A percentile compares a stretch with the other conserved stretches of the same genome.
phyloP scores from a whole-genome alignment of 345 rosid genomes.

The Pelargonium nanum region DNA sequence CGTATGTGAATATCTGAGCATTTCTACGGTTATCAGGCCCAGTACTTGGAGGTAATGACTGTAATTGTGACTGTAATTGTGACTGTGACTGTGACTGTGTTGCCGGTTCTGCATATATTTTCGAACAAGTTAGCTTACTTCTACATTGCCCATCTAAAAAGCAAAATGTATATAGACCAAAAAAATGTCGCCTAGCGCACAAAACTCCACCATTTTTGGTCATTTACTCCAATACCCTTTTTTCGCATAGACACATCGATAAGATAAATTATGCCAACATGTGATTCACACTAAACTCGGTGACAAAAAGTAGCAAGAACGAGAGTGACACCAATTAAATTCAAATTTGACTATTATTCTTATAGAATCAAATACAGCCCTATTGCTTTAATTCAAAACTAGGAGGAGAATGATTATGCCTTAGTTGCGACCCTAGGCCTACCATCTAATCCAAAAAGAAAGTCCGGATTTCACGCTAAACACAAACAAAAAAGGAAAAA shows the following conservation, averaged over 20 bases:
- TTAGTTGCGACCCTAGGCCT: background rate
- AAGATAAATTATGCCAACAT: too few relatives aligned
- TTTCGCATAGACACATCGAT: too few relatives aligned
- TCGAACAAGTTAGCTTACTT: background rate
- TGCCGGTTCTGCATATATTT: background rate
- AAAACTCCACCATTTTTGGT: background rate
- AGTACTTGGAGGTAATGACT: constrained; percentile 9
- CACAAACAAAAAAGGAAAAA: too few relatives aligned
- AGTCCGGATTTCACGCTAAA: too few relatives aligned
- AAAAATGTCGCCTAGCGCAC: background rate
- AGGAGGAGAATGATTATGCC: background rate
- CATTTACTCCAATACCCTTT: background rate
- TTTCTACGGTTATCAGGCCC: background rate
- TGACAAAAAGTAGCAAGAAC: too few relatives aligned
- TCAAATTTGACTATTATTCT: too few relatives aligned
- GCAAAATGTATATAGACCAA: background rate
- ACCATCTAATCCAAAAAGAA: background rate
- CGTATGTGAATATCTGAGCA: constrained; percentile 33
- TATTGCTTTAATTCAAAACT: too few relatives aligned
- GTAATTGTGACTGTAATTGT: constrained; percentile 9
- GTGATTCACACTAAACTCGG: too few relatives aligned
- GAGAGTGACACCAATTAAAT: too few relatives aligned
- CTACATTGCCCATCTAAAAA: too few relatives aligned
- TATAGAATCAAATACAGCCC: too few relatives aligned
- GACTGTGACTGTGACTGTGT: background rate